Base-by-base conservation (phyloP, 306 rosid genomes). In the Dalbergia cochinchinensis region DNA sequence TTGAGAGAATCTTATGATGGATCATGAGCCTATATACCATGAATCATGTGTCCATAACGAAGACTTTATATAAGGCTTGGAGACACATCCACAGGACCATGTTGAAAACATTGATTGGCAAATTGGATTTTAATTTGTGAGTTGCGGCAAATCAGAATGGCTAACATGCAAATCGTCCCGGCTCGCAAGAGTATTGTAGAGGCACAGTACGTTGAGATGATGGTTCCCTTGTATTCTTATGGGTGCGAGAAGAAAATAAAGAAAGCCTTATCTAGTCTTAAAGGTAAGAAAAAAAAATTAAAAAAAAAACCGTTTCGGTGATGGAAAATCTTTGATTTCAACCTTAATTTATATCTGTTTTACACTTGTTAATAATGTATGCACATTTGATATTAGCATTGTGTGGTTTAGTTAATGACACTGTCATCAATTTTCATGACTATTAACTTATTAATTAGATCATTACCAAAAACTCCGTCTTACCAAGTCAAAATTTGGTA, bases 171-270 rank as follows among this genome's bases (percentile, higher is more conserved):
- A 81, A 94, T 94, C 44, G 90, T 91, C 71, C 80, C 86, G 19
- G 91, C 91, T 61, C 86, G 58, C 80, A 84, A 82, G 75, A 88
- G 77, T 34, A 83, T 72, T 80, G 97, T 94, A 77, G 98, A 90
- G 81, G 88, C 94, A 50, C 98, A 92, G 71, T 88, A 85, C 51
- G 98, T 94, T 74, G 98, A 94, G 85, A 90, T 94, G 97, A 92
- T 85, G 90, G 97, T 94, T 78, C 97, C 98, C 20, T 89, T 94
- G 48, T 94, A 91, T 77, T 94, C 97, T 61, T 90, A 73, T 86
- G 98, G 98, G 44, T 94, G 98, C 59, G 93, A 79, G 85, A 91
- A 84, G 91, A 94, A 94, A 86, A 74, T 94, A 0, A 88, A 90
- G 89, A 94, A 94, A 79, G 26, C 87, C 50, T 86, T 94, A 65